phyloP scores from a whole-genome alignment of 2,329 filamentous ascomycete species.

The Cladophialophora exuberans region DNA sequence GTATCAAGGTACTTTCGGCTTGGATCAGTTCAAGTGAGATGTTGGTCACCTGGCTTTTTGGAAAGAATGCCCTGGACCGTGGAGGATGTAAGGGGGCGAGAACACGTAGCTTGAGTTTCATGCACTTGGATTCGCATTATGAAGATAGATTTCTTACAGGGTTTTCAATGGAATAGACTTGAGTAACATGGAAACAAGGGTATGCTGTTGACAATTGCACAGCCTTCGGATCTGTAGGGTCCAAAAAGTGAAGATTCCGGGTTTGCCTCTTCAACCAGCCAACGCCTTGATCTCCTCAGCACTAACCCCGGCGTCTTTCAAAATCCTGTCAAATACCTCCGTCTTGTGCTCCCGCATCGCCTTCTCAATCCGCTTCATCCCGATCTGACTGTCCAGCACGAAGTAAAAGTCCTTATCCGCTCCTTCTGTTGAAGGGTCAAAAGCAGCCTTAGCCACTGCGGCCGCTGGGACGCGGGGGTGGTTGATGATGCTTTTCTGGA shows the following conservation, averaged over 20 bases:
- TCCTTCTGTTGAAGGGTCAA: conserved; percentile 4
- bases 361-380: conserved; percentile 1
- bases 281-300: neutral
- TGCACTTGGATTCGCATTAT: no score
- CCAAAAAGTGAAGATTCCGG: no score
- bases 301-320: conserved; percentile 2
- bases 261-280: neutral
- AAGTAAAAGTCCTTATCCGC: conserved; percentile 4
- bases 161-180: no score
- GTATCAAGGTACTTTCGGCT: conserved; percentile 17
- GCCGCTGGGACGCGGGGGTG: conserved; percentile 9
- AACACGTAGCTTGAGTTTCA: no score
- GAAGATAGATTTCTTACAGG: no score
- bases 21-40: conserved; percentile 11
- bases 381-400: conserved; percentile 8
- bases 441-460: conserved; percentile 5
- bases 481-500: conserved; percentile 9
- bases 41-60: no score
- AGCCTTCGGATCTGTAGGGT: no score
- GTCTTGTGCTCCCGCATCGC: conserved; percentile 9
- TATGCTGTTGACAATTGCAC: no score
- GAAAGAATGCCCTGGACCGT: no score
- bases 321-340: neutral
- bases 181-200: no score
- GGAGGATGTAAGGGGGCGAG: no score